Conservation (phyloP, 495 filamentous ascomycete genomes). For the Chaetomium fimeti region DNA sequence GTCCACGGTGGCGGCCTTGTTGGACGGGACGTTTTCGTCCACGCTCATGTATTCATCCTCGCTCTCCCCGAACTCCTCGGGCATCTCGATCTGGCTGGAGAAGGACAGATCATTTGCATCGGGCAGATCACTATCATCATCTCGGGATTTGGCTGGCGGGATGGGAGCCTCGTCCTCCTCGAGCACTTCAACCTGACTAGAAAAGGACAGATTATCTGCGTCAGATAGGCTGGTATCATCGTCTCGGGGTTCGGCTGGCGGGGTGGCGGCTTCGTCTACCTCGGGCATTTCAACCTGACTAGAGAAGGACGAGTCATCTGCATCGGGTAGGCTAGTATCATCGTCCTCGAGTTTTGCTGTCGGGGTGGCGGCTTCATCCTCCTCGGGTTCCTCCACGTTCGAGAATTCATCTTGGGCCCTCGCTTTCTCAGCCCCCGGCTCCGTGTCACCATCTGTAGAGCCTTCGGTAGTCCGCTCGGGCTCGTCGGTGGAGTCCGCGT, state of each 20-base stretch:
- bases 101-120: constrained; percentile 14
- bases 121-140: constrained; percentile 1
- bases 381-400: constrained; percentile 7
- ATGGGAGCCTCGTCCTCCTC: neutral
- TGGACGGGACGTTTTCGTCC: neutral
- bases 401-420: constrained; percentile 10
- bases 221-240: constrained; percentile 9
- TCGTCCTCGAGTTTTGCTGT: constrained; percentile 12
- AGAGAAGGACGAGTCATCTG: constrained; percentile 11
- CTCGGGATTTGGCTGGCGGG: constrained; percentile 4
- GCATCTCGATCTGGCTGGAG: constrained; percentile 23
- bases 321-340: constrained; percentile 11
- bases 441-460: constrained; percentile 1
- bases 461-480: constrained; percentile 2
- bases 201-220: constrained; percentile 11
- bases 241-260: constrained; percentile 8
- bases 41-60: constrained; percentile 20
- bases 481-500: neutral
- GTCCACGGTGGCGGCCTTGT: neutral
- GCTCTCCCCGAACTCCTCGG: constrained; percentile 15
- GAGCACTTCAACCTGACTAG: constrained; percentile 19
- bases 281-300: constrained; percentile 15
- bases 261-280: neutral
- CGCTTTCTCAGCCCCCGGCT: constrained; percentile 16
- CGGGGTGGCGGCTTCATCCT: neutral